Conservation (phyloP, 1,139 yeast genomes). For the Pichia sp. region DNA sequence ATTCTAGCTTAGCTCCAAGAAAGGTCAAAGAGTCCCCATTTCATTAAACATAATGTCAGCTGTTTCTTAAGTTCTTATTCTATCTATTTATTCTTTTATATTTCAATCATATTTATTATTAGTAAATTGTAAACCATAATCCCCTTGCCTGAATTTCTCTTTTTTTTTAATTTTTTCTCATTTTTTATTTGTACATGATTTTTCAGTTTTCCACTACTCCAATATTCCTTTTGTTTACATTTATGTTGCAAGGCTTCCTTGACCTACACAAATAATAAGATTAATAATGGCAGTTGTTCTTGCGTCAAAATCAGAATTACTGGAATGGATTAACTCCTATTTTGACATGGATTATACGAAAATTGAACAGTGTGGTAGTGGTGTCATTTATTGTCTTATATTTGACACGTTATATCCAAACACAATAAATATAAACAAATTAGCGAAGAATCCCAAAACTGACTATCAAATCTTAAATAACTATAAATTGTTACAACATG, state of each 20-base stretch:
- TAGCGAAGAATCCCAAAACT: slow-evolving; percentile 56
- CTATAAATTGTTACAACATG: slow-evolving; percentile 77
- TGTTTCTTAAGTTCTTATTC: not conserved
- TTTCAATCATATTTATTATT: not conserved
- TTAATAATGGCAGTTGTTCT: slow-evolving; percentile 6
- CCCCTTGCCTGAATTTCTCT: not conserved
- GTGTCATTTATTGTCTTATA: slow-evolving; percentile 91
- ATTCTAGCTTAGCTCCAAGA: slow-evolving; percentile 27
- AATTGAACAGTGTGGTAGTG: slow-evolving; percentile 92
- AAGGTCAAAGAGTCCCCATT: slow-evolving; percentile 25
- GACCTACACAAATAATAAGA: not conserved
- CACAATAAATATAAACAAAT: slow-evolving; percentile 62
- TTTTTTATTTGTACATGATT: not conserved
- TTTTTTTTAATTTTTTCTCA: not conserved
- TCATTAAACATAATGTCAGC: slow-evolving; percentile 6
- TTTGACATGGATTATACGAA: slow-evolving; percentile 60
- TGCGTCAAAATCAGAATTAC: slow-evolving; percentile 66
- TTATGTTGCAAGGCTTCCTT: not conserved
- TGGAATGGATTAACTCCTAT: slow-evolving; percentile 77
- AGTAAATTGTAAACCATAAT: not conserved
- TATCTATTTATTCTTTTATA: slow-evolving; percentile 1
- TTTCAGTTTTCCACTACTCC: not conserved
- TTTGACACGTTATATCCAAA: slow-evolving; percentile 81
- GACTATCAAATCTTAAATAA: slow-evolving; percentile 79
- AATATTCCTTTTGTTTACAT: not conserved